A percentile compares a stretch with the other conserved stretches of the same genome.
Evolutionary conservation across 768 basidiomycete species (phyloP).

Genomic region (Suillus cothurnatus): DNA sequence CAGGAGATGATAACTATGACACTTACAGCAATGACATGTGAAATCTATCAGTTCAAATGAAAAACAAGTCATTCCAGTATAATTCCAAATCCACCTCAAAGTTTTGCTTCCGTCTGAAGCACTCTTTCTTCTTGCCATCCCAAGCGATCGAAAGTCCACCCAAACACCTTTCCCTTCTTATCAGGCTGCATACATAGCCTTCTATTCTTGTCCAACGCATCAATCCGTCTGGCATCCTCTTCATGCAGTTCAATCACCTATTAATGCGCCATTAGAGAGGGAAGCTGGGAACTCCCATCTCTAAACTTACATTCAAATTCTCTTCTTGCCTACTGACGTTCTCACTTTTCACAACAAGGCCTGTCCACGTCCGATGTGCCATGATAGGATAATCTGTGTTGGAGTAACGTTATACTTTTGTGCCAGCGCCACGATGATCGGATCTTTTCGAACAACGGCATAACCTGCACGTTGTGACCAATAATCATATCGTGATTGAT

Average conservation of each 20-base stretch:
- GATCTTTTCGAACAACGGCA: slow-evolving; percentile 37
- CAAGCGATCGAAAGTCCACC: slow-evolving; percentile 47
- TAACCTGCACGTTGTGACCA: slow-evolving; percentile 10
- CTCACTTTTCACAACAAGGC: slow-evolving; percentile 57
- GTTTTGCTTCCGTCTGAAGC: slow-evolving; percentile 1
- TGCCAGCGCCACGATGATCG: slow-evolving; percentile 35
- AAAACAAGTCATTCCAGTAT: not conserved
- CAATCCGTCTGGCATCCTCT: slow-evolving; percentile 36
- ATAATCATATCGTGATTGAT: not conserved
- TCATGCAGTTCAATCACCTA: slow-evolving; percentile 35
- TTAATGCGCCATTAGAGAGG: not conserved
- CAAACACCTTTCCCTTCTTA: slow-evolving; percentile 37
- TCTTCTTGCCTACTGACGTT: slow-evolving; percentile 49
- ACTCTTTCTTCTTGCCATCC: slow-evolving; percentile 41
- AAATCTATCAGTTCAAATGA: not conserved
- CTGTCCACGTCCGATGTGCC: slow-evolving; percentile 55
- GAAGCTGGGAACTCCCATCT: not conserved
- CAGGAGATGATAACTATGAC: not conserved
- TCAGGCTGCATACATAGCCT: slow-evolving; percentile 32
- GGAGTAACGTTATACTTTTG: slow-evolving; percentile 45
- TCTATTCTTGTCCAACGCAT: slow-evolving; percentile 34
- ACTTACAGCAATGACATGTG: not conserved
- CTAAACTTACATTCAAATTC: slow-evolving; percentile 45
- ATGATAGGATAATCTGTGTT: slow-evolving; percentile 57
- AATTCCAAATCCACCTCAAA: not conserved